Evolutionary conservation across 2,329 filamentous ascomycete genomes (phyloP).

Genomic region (Calycina herbarum): DNA sequence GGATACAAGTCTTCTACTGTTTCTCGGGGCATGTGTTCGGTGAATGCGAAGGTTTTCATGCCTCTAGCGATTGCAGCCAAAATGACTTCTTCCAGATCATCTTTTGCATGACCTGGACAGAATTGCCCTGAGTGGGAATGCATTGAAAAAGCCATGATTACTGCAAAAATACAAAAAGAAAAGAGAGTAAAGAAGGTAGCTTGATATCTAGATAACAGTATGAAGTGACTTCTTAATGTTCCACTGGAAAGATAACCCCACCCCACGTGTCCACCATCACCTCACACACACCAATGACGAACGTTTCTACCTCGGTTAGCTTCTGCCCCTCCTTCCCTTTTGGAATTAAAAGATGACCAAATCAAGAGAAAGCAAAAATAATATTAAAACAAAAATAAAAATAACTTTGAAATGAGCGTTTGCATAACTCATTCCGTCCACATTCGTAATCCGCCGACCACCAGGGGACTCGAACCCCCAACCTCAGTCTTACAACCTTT

Average conservation of each 20-base stretch:
- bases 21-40: constrained; percentile 91
- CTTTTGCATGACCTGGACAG: constrained; percentile 84
- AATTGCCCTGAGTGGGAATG: constrained; percentile 98
- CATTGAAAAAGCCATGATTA: constrained; percentile 88
- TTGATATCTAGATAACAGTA: neutral
- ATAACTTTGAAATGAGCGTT: too few relatives aligned
- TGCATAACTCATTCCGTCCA: constrained; percentile 26
- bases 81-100: constrained; percentile 81
- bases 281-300: neutral
- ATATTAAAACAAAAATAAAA: too few relatives aligned
- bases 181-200: neutral
- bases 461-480: constrained; percentile 37
- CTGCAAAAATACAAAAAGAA: neutral
- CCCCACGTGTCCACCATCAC: neutral
- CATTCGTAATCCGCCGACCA: constrained; percentile 2
- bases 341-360: neutral
- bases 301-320: neutral
- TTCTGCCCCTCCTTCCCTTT: neutral
- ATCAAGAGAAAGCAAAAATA: constrained; percentile 9
- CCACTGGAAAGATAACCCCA: neutral
- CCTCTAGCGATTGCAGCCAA: constrained; percentile 73
- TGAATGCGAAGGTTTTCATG: constrained; percentile 82
- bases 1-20: constrained; percentile 79
- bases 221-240: too few relatives aligned
- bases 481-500: constrained; percentile 45